phyloP scores from a whole-genome alignment of 305 asterid genomes.

The Rubia peregrina region DNA sequence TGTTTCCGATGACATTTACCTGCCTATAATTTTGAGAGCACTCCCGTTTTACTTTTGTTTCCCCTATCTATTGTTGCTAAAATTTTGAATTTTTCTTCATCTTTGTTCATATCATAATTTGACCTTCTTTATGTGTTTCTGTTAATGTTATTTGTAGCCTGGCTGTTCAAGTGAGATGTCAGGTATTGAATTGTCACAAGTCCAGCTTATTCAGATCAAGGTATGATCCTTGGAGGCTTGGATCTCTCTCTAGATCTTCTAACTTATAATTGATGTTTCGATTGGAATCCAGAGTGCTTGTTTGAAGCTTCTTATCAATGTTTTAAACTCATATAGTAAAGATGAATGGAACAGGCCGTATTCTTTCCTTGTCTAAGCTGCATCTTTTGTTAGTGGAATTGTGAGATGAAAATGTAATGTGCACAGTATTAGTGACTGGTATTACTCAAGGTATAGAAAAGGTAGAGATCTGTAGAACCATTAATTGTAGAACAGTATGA shows the following conservation, averaged over 20 bases:
- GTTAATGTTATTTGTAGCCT: slow-evolving; percentile 47
- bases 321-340: neutral
- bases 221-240: slow-evolving; percentile 34
- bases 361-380: neutral
- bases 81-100: neutral
- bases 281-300: neutral
- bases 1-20: neutral
- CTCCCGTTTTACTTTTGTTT: neutral
- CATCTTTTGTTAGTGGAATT: neutral
- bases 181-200: slow-evolving; percentile 47
- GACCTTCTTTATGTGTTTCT: neutral
- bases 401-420: too few relatives aligned
- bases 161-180: slow-evolving; percentile 91
- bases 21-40: neutral
- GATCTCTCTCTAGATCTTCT: neutral
- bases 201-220: slow-evolving; percentile 84
- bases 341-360: neutral
- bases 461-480: neutral
- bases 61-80: neutral
- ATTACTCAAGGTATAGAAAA: neutral
- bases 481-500: neutral
- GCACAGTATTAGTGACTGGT: neutral
- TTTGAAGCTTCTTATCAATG: neutral
- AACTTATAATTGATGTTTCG: neutral
- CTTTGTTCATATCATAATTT: neutral